A percentile compares a stretch with the other conserved stretches of the same genome.
Conservation (phyloP, 129 eudicot genomes). For the Pulicaria dysenterica region DNA sequence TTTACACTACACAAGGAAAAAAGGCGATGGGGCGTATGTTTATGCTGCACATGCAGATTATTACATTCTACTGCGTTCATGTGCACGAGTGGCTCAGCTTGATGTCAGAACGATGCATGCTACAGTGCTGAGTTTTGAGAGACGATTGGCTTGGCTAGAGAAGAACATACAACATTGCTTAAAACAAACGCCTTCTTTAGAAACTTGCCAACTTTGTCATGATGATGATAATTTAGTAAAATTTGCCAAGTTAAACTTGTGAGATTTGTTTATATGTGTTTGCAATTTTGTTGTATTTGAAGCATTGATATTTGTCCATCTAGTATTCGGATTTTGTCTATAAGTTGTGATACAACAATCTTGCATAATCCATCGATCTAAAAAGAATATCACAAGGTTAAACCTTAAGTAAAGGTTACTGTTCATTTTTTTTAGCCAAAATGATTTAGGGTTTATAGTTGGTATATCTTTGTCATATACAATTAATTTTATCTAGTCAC, state of each 20-base stretch:
- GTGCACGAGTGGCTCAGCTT: slow-evolving; percentile 72
- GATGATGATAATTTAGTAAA: slow-evolving; percentile 33
- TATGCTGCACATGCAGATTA: slow-evolving; percentile 82
- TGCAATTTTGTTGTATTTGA: not conserved
- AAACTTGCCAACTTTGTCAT: slow-evolving; percentile 39
- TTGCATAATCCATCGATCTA: not conserved
- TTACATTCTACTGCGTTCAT: slow-evolving; percentile 68
- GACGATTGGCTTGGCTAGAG: slow-evolving; percentile 64
- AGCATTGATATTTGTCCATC: not conserved
- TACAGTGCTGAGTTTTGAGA: slow-evolving; percentile 65
- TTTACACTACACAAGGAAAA: slow-evolving; percentile 57
- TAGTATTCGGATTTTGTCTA: not conserved
- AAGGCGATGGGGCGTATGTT: slow-evolving; percentile 46
- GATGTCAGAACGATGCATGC: slow-evolving; percentile 64
- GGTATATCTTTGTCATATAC: too few relatives aligned
- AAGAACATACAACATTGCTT: slow-evolving; percentile 49
- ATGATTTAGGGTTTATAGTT: too few relatives aligned
- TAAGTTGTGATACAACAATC: not conserved
- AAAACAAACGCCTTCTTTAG: slow-evolving; percentile 30
- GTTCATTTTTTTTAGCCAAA: too few relatives aligned
- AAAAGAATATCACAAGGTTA: too few relatives aligned
- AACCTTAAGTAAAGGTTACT: too few relatives aligned
- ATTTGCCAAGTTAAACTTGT: slow-evolving; percentile 32
- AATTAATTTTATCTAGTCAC: too few relatives aligned
- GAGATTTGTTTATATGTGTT: slow-evolving; percentile 20